Base-by-base conservation (phyloP, 2,329 filamentous ascomycete species). In the Purpureocillium lavendulum region DNA sequence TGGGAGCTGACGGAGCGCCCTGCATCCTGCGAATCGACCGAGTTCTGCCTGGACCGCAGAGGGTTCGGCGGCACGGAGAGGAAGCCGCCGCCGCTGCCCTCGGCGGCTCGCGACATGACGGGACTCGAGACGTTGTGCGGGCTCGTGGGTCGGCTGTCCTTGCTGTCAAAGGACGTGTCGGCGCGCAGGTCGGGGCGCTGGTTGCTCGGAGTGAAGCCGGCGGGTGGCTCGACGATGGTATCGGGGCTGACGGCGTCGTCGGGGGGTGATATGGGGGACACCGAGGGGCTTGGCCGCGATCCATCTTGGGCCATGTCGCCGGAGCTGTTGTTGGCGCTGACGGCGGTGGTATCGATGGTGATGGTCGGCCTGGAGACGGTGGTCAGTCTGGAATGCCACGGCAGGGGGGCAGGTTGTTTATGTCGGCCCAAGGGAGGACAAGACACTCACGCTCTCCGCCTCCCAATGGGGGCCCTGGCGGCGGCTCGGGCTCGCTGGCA, bases 101-200 rank as follows among this genome's bases (percentile, higher is more conserved):
- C 64, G 14, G 57, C 60, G 17, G 38, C 33, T 13, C 62, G 62
- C 14, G 67, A 60, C 11, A 74, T 46, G 8, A 77, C 65, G 1
- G 73, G 73, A 45, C 66, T 78, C 21, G 80, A 83, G 36, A 87
- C 70, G 63, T 86, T 87, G 58, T 85, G 81, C 8, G 82, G 80
- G 47, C 82, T 86, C 11, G 76, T 81, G 2, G 82, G 82, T 42
- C 80, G 69, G 55, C 75, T 82, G 44, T 82, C 78, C 47, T 66
- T 73, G 58, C 71, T 78, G 15, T 85, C 82, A 49, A 84, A 81
- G 2, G 79, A 80, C 30, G 69, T 67, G n/a, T 73, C 67, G 12
- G 67, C 63, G 45, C 71, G 68, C 31, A 75, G 54, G 41, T 82
- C 73, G 31, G 54, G 51, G 40, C 47, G 45, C 10, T 48, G 41